These are phyloP conservation scores for Parafenestella ontariensis DNA, from an alignment of 2,329 filamentous ascomycete species.

Conservation along the genomic window DNA sequence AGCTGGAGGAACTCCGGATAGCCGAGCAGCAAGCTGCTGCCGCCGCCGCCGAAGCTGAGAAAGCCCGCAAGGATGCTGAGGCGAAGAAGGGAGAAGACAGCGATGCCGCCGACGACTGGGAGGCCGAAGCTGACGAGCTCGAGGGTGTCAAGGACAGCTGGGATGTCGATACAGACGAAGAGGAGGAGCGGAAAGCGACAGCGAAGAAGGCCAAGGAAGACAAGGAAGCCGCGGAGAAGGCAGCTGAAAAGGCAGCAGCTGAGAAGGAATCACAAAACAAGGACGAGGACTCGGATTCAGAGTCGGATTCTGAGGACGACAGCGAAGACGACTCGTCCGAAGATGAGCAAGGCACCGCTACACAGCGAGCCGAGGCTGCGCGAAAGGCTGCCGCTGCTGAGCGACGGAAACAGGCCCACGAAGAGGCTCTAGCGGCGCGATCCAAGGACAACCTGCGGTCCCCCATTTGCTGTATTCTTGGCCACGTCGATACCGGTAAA, in stretches of 20 bases:
- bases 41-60: slow-evolving; percentile 80
- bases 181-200: slow-evolving; percentile 57
- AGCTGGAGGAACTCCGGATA: slow-evolving; percentile 61
- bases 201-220: slow-evolving; percentile 30
- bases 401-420: slow-evolving; percentile 85
- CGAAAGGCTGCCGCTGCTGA: slow-evolving; percentile 89
- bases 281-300: slow-evolving; percentile 31
- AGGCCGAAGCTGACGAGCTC: slow-evolving; percentile 75
- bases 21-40: slow-evolving; percentile 74
- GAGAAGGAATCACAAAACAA: slow-evolving; percentile 26
- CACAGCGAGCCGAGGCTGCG: slow-evolving; percentile 73
- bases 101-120: slow-evolving; percentile 81
- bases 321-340: slow-evolving; percentile 68
- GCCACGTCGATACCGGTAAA: slow-evolving; percentile 99
- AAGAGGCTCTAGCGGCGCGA: slow-evolving; percentile 87
- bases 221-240: slow-evolving; percentile 31
- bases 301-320: slow-evolving; percentile 49
- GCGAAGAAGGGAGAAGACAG: slow-evolving; percentile 70
- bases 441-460: slow-evolving; percentile 95
- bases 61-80: slow-evolving; percentile 58
- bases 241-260: slow-evolving; percentile 30
- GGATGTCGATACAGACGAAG: slow-evolving; percentile 85
- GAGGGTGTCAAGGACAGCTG: slow-evolving; percentile 91
- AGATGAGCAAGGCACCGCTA: slow-evolving; percentile 78
- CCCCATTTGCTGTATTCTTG: slow-evolving; percentile 99